Conservation (phyloP, 2,329 filamentous ascomycete genomes). For the Bretziella fagacearum region DNA sequence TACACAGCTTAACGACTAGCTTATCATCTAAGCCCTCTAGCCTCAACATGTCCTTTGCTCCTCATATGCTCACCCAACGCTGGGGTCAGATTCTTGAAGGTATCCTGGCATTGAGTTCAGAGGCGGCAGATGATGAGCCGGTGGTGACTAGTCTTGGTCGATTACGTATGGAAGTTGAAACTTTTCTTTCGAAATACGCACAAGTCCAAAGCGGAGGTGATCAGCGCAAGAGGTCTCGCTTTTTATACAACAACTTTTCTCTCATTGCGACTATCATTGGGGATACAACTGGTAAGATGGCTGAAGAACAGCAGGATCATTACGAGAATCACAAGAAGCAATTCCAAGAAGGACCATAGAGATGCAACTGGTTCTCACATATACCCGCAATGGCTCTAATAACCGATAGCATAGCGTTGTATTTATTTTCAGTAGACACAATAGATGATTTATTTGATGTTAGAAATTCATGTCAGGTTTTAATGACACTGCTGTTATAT, state of each 20-base stretch:
- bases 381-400: background rate
- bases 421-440: background rate
- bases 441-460: background rate
- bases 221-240: conserved; percentile 64
- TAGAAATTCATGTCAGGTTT: too few species aligned
- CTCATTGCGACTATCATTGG: conserved; percentile 85
- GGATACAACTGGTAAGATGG: conserved; percentile 55
- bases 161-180: conserved; percentile 65
- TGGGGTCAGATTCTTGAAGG: conserved; percentile 86
- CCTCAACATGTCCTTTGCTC: conserved; percentile 43
- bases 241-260: conserved; percentile 92
- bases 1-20: conserved; percentile 44
- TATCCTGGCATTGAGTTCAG: conserved; percentile 66
- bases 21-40: conserved; percentile 30
- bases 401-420: background rate
- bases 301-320: conserved; percentile 56
- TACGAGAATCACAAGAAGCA: conserved; percentile 50
- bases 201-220: conserved; percentile 50
- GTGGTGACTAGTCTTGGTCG: conserved; percentile 65
- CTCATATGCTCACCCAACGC: conserved; percentile 83
- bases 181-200: conserved; percentile 61
- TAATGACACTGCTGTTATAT: too few species aligned
- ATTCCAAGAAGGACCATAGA: conserved; percentile 30
- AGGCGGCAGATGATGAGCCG: conserved; percentile 87
- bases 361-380: background rate